Percentiles rank a stretch among this genome's conserved stretches.
Conservation (phyloP, 225 moss, liverwort and hornwort genomes). For the Marchantia polymorpha region DNA sequence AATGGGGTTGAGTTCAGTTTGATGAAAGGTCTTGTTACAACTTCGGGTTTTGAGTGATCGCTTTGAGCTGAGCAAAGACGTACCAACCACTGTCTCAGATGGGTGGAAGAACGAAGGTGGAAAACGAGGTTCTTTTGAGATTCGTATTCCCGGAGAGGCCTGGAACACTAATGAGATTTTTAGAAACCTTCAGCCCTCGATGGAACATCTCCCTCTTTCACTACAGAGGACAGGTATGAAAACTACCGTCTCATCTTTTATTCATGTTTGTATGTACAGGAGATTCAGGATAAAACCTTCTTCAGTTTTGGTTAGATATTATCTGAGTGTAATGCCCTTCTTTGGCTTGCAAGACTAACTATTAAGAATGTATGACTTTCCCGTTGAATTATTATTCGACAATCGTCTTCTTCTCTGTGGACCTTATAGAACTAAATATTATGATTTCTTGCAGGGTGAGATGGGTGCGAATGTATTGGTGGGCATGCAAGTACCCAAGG, state of each 20-base stretch:
- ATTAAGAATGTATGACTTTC: neutral
- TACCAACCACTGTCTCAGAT: conserved; percentile 36
- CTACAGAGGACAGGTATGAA: conserved; percentile 57
- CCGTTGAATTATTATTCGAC: neutral
- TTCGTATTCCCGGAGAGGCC: conserved; percentile 88
- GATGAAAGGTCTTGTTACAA: neutral
- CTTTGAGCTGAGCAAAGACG: neutral
- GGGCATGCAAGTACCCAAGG: conserved; percentile 62
- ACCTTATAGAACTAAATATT: neutral
- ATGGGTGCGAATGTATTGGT: conserved; percentile 88
- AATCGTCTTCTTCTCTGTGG: neutral
- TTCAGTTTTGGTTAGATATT: too few relatives aligned
- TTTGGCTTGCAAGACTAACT: neutral
- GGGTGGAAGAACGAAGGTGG: conserved; percentile 75
- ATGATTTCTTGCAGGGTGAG: conserved; percentile 58
- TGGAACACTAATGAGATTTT: conserved; percentile 80
- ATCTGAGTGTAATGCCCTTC: neutral
- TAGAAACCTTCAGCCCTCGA: conserved; percentile 63
- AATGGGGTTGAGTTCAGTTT: neutral
- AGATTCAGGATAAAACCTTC: too few relatives aligned
- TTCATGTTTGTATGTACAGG: neutral
- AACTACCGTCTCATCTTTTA: neutral
- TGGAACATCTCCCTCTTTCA: conserved; percentile 94
- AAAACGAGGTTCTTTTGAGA: conserved; percentile 73
- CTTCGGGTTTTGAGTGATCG: neutral